phyloP scores from a whole-genome alignment of 164 flowering plant genomes.

The Aristolochia contorta region DNA sequence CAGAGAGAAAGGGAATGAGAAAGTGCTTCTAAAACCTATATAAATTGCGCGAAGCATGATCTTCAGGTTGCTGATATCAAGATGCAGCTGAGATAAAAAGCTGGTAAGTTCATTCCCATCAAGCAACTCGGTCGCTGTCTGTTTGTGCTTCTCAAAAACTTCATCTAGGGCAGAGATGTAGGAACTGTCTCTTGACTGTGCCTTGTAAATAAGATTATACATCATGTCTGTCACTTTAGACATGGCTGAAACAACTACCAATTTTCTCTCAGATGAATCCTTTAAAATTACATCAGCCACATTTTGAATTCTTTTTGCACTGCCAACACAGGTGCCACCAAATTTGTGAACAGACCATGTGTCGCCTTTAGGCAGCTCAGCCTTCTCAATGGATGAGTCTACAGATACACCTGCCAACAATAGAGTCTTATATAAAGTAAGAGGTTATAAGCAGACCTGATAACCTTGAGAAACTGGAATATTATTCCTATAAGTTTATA shows the following conservation, averaged over 20 bases:
- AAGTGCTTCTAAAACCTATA: conserved; percentile 43
- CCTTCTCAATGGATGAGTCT: conserved; percentile 27
- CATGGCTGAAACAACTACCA: conserved; percentile 98
- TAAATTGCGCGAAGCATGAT: conserved; percentile 93
- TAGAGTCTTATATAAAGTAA: too few species aligned
- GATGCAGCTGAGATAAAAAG: conserved; percentile 55
- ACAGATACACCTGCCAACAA: conserved; percentile 29
- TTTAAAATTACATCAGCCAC: conserved; percentile 64
- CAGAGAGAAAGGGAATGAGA: too few species aligned
- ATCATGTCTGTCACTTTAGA: conserved; percentile 96
- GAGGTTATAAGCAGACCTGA: too few species aligned
- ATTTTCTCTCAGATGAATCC: conserved; percentile 71
- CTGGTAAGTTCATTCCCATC: conserved; percentile 65
- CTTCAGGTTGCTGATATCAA: conserved; percentile 75
- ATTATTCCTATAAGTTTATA: too few species aligned
- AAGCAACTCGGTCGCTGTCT: conserved; percentile 67
- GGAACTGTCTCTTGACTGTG: conserved; percentile 79
- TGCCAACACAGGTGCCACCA: conserved; percentile 97
- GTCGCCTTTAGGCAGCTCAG: conserved; percentile 58
- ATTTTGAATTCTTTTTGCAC: conserved; percentile 63
- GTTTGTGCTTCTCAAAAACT: conserved; percentile 70
- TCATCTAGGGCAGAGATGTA: conserved; percentile 63
- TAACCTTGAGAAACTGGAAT: too few species aligned
- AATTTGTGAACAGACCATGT: conserved; percentile 93
- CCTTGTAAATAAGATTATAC: conserved; percentile 79